These are phyloP conservation scores for Linum tenue DNA, from an alignment of 345 rosid species.

Conservation along the genomic window DNA sequence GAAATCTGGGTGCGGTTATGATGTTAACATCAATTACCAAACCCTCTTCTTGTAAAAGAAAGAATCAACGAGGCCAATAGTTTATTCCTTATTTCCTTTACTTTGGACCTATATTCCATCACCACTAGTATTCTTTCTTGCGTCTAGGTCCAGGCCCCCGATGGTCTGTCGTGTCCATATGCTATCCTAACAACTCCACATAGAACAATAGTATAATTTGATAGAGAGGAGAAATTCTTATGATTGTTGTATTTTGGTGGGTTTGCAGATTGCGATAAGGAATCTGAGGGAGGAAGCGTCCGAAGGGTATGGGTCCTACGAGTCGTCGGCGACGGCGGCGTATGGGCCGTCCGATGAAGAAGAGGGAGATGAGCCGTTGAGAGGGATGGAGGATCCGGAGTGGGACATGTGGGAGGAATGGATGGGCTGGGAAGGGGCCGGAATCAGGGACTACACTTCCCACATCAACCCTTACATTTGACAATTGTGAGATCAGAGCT, in stretches of 20 bases:
- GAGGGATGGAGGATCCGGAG: conserved; percentile 57
- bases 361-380: conserved; percentile 35
- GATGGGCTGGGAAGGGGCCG: conserved; percentile 99
- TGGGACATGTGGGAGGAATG: conserved; percentile 91
- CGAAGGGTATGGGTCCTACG: conserved; percentile 1
- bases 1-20: too few relatives aligned
- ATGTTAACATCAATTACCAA: too few relatives aligned
- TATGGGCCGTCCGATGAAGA: conserved; percentile 25
- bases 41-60: too few relatives aligned
- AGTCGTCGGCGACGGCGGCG: conserved; percentile 2
- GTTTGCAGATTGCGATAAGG: conserved; percentile 48
- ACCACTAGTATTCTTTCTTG: not conserved
- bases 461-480: conserved; percentile 76
- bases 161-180: too few relatives aligned
- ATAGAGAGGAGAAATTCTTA: too few relatives aligned
- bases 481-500: not conserved
- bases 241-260: not conserved
- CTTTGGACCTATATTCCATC: too few relatives aligned
- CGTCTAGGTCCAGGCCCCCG: not conserved
- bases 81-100: too few relatives aligned
- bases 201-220: too few relatives aligned
- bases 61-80: too few relatives aligned
- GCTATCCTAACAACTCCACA: too few relatives aligned
- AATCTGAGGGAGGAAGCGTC: conserved; percentile 41
- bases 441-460: conserved; percentile 67